These are phyloP conservation scores for Botryosphaeria dothidea DNA, from an alignment of 2,329 filamentous ascomycete genomes.

Conservation along the genomic window DNA sequence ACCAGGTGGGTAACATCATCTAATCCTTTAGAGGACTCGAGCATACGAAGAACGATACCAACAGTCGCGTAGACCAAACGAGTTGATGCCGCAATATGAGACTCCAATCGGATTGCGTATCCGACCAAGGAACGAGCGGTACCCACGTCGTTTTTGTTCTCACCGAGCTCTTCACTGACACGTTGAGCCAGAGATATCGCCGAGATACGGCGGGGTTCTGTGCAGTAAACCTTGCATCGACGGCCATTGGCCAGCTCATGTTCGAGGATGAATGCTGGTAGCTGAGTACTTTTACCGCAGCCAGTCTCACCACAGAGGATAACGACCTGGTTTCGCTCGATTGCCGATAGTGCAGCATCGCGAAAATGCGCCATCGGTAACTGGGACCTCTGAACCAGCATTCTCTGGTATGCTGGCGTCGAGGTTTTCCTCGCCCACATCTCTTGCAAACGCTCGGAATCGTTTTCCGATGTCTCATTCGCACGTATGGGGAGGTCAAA, in stretches of 20 bases:
- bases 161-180: slow-evolving; percentile 92
- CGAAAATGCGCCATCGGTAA: slow-evolving; percentile 90
- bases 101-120: slow-evolving; percentile 91
- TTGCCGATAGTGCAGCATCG: slow-evolving; percentile 72
- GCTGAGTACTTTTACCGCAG: slow-evolving; percentile 95
- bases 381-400: slow-evolving; percentile 76
- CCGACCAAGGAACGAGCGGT: slow-evolving; percentile 83
- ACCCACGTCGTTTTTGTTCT: slow-evolving; percentile 78
- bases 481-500: slow-evolving; percentile 1
- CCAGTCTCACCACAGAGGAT: slow-evolving; percentile 97
- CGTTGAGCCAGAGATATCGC: slow-evolving; percentile 90
- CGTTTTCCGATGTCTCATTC: slow-evolving; percentile 23
- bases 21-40: slow-evolving; percentile 84
- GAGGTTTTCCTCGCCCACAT: slow-evolving; percentile 56
- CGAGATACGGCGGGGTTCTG: slow-evolving; percentile 92
- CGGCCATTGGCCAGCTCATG: slow-evolving; percentile 79
- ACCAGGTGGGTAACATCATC: slow-evolving; percentile 90
- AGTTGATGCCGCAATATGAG: slow-evolving; percentile 79
- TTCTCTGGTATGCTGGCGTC: slow-evolving; percentile 65
- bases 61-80: slow-evolving; percentile 84
- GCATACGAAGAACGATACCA: slow-evolving; percentile 96
- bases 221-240: slow-evolving; percentile 90
- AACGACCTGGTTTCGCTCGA: slow-evolving; percentile 79
- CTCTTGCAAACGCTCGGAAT: slow-evolving; percentile 46
- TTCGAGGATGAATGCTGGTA: slow-evolving; percentile 92